phyloP scores from a whole-genome alignment of 139 green algal genomes.

The Chlorella vulgaris region DNA sequence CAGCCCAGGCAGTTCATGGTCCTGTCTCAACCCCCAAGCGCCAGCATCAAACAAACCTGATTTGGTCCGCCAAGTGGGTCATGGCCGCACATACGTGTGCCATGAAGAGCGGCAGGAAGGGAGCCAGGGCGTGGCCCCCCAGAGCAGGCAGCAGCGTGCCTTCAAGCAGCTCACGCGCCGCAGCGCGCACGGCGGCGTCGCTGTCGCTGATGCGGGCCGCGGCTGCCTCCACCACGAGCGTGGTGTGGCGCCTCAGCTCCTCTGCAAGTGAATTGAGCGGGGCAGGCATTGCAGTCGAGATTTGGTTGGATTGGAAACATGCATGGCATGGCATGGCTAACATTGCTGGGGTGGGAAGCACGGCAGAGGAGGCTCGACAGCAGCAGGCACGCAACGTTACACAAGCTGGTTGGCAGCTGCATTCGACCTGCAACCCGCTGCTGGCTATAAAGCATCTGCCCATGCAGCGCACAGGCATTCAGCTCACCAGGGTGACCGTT shows the following conservation, averaged over 20 bases:
- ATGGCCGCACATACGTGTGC: constrained; percentile 78
- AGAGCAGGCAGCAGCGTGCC: constrained; percentile 65
- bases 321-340: too few species aligned
- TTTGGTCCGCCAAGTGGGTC: constrained; percentile 55
- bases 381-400: too few species aligned
- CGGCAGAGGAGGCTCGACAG: too few species aligned
- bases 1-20: not conserved
- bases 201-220: constrained; percentile 65
- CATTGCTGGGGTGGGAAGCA: too few species aligned
- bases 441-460: too few species aligned
- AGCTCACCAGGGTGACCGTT: constrained; percentile 49
- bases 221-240: constrained; percentile 41
- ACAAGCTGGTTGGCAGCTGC: too few species aligned
- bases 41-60: constrained; percentile 9
- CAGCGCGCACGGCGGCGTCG: constrained; percentile 60
- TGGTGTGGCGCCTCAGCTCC: constrained; percentile 44
- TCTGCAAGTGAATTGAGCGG: constrained; percentile 3
- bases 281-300: not conserved
- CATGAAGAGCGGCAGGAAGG: constrained; percentile 84
- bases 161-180: constrained; percentile 44
- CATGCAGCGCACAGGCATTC: not conserved
- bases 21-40: too few species aligned
- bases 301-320: not conserved
- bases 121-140: constrained; percentile 48
- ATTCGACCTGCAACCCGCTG: too few species aligned